Evolutionary conservation across 176 grass and related monocot genomes (phyloP), one percentile per base, ranked within the genome.

Genomic region (Chloris gayana): DNA sequence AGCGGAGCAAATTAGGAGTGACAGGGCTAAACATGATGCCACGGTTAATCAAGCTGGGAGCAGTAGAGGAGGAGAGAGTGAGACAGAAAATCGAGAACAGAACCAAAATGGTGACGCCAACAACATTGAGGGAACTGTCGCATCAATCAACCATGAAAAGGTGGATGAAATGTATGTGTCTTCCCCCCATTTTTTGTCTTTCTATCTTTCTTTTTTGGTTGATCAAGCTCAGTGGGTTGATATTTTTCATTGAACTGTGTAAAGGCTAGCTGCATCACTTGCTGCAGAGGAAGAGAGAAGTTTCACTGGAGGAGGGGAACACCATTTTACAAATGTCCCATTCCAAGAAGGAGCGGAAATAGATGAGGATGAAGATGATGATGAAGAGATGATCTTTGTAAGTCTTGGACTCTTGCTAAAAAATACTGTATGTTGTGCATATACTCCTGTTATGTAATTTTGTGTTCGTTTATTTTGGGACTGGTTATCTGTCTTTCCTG

Each of bases 131-230:
- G 42, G 42, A 62, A 24, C 72, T 86, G 29, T 3, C 58, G 86
- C 60, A 73, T 19, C 71, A 33, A 63, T 68, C 53, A 70, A 72
- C 41, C 95, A 89, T 46, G 84, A 91, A 78, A 93, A 89, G 70
- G n/a, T 98, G 47, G 95, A 98, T 79, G 92, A 95, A 75, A 89
- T 98, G 95, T 98, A 81, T 78, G 92, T 85, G 66, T 47, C 37
- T 76, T 14, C 58, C 35, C 50, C 17, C 59, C 78, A 75, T 21
- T 53, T 88, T 37, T 5, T 37, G 35, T 37, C 50, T 5, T 57
- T 57, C 22, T n/a, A 1, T n/a, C 21, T 56, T 56, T 9, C 9
- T 12, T 84, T 53, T 42, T 33, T 60, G 83, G 15, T 66, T 69
- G 21, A 27, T 83, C 69, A 25, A 67, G 57, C 27, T 47, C 61